Evolutionary conservation across 257 asterid species (phyloP).

Genomic region (Penstemon eatonii): DNA sequence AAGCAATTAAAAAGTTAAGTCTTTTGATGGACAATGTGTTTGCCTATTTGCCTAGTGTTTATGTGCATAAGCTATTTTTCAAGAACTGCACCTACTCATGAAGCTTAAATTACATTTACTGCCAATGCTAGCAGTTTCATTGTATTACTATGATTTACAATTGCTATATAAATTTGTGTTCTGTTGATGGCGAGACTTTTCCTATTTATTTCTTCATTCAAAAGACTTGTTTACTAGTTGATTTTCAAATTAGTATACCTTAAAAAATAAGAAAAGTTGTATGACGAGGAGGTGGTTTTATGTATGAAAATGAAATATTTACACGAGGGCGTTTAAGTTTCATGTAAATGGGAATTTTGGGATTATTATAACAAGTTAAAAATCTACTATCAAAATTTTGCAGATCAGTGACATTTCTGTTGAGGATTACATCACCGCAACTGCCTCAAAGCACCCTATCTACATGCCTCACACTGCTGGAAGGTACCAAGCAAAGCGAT

Average conservation of each 20-base stretch:
- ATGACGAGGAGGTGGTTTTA: not conserved
- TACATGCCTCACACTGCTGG: constrained; percentile 86
- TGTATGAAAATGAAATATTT: not conserved
- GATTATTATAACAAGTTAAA: not conserved
- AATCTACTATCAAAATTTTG: not conserved
- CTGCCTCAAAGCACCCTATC: constrained; percentile 65
- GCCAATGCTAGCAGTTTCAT: not conserved
- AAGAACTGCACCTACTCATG: not conserved
- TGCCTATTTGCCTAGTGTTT: not conserved
- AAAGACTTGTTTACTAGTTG: not conserved
- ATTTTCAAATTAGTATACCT: not conserved
- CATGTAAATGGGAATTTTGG: not conserved
- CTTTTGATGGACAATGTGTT: not conserved
- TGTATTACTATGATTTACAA: not conserved
- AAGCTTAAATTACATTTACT: not conserved
- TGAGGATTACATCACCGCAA: constrained; percentile 86
- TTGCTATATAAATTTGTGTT: not conserved
- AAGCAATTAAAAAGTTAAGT: not conserved
- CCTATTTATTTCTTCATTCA: not conserved
- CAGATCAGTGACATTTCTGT: constrained; percentile 73
- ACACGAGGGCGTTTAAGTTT: not conserved
- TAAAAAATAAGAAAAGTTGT: not conserved
- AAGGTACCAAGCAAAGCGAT: constrained; percentile 74
- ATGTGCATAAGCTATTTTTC: not conserved
- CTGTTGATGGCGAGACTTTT: not conserved